Evolutionary conservation across 805 yeast species (phyloP).

Genomic region (Candida manassasensis): DNA sequence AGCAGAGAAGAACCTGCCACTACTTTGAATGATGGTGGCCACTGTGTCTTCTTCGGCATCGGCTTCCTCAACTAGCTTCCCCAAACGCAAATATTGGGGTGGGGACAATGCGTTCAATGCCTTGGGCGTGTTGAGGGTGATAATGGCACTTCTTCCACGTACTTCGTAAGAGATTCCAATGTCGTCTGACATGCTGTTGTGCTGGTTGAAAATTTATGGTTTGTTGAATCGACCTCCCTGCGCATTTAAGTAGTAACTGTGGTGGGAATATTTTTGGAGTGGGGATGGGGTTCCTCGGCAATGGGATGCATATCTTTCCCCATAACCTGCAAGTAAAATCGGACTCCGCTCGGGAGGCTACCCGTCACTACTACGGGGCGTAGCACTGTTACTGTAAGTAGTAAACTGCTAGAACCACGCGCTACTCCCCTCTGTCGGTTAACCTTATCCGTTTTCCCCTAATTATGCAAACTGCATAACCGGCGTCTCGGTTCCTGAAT

Average conservation of each 20-base stretch:
- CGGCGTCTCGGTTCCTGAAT: no score
- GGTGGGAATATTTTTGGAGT: no score
- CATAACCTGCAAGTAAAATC: no score
- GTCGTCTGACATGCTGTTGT: constrained; percentile 9
- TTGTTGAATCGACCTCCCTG: neutral
- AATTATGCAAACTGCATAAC: no score
- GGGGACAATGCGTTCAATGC: constrained; percentile 64
- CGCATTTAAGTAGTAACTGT: neutral
- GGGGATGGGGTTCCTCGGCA: no score
- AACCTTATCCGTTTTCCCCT: no score
- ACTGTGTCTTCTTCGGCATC: constrained; percentile 56
- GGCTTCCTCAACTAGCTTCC: constrained; percentile 55
- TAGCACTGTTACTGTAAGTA: no score
- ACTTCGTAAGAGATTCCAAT: constrained; percentile 38
- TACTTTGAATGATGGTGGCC: constrained; percentile 62
- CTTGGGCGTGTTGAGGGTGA: constrained; percentile 60
- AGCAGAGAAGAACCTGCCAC: constrained; percentile 75
- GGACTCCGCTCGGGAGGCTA: no score
- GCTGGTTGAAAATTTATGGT: neutral
- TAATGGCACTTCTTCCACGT: constrained; percentile 49
- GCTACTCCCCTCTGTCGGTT: no score
- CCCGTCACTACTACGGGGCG: no score
- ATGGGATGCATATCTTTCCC: no score
- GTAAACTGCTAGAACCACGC: no score
- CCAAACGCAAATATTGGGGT: constrained; percentile 58